Conservation (phyloP, 768 basidiomycete species). For the Auricularia sp. region DNA sequence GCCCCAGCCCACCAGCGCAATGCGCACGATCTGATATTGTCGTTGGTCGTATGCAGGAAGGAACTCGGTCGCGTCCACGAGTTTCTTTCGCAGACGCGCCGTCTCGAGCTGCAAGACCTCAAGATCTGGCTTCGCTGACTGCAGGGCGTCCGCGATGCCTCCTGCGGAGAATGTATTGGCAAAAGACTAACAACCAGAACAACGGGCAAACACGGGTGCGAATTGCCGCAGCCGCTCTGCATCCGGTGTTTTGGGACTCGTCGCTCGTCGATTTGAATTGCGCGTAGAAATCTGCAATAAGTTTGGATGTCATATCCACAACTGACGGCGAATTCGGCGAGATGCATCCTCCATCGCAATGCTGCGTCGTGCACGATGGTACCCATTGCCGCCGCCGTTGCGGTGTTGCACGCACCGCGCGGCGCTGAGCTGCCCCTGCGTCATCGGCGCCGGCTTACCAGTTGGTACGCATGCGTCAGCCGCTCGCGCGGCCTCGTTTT, state of each 20-base stretch:
- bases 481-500: too few relatives aligned
- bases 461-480: not conserved
- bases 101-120: slow-evolving; percentile 24
- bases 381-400: too few relatives aligned
- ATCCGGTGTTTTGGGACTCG: too few relatives aligned
- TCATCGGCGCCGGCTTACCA: too few relatives aligned
- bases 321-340: not conserved
- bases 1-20: not conserved
- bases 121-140: not conserved
- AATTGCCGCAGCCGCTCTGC: too few relatives aligned
- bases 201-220: too few relatives aligned
- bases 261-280: not conserved
- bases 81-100: slow-evolving; percentile 48
- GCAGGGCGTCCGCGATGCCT: not conserved
- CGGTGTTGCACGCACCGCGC: too few relatives aligned
- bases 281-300: not conserved
- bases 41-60: slow-evolving; percentile 68
- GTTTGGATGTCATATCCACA: not conserved
- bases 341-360: too few relatives aligned
- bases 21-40: slow-evolving; percentile 54
- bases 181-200: too few relatives aligned
- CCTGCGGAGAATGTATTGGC: not conserved
- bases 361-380: too few relatives aligned
- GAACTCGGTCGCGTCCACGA: slow-evolving; percentile 53
- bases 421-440: too few relatives aligned